phyloP scores from a whole-genome alignment of 2,329 filamentous ascomycete genomes.

The Apiospora kogelbergensis region DNA sequence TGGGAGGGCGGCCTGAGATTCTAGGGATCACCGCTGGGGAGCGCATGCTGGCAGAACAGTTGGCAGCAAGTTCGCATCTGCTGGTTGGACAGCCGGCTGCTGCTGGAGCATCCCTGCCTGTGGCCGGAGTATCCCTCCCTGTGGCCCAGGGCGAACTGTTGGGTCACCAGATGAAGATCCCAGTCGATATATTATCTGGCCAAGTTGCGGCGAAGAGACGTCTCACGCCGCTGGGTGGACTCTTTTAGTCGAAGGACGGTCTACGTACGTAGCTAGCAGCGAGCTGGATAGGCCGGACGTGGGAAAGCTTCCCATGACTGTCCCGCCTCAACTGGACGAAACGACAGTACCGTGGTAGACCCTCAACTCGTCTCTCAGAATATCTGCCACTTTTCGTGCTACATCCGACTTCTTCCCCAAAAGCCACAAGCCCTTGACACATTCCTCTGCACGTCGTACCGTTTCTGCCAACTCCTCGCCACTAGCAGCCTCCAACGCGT shows the following conservation, averaged over 20 bases:
- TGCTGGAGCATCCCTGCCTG: not conserved
- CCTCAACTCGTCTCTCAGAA: not conserved
- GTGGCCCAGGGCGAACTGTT: not conserved
- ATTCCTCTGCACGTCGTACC: slow-evolving; percentile 43
- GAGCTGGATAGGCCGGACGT: too few species aligned
- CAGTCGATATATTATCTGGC: not conserved
- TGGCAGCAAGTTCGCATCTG: not conserved
- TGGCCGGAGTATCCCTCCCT: not conserved
- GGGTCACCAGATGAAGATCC: not conserved
- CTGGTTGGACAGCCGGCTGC: not conserved
- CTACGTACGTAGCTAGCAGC: not conserved
- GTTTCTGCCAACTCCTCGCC: slow-evolving; percentile 25
- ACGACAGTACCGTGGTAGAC: not conserved
- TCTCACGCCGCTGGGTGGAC: not conserved
- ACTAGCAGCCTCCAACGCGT: slow-evolving; percentile 27
- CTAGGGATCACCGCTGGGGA: not conserved
- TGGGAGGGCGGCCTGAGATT: not conserved
- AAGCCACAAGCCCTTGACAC: slow-evolving; percentile 53
- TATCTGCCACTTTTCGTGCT: slow-evolving; percentile 10
- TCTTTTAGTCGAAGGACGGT: not conserved
- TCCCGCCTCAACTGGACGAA: too few species aligned
- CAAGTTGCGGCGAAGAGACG: not conserved
- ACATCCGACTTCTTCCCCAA: slow-evolving; percentile 56
- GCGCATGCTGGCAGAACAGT: not conserved
- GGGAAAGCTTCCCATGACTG: too few species aligned